Percentiles rank a stretch among this genome's conserved stretches.
Conservation (phyloP, 306 rosid species). For the Castanospermum australe region DNA sequence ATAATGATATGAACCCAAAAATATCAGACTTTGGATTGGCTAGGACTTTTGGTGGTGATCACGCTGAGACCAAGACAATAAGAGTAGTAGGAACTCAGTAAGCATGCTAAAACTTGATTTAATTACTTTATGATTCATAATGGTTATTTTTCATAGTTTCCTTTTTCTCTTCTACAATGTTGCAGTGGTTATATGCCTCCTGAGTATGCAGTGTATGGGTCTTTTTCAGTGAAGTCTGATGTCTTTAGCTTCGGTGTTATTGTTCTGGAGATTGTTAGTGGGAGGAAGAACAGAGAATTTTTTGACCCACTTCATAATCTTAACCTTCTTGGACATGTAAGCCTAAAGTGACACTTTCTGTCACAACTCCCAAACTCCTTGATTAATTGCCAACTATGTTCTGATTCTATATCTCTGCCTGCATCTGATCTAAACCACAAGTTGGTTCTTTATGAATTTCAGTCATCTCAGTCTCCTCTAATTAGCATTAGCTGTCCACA, state of each 20-base stretch:
- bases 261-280: constrained; percentile 48
- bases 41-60: constrained; percentile 46
- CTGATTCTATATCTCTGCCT: too few relatives aligned
- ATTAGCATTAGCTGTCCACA: too few relatives aligned
- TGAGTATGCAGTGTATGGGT: constrained; percentile 49
- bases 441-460: too few relatives aligned
- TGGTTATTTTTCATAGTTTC: neutral
- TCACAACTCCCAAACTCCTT: neutral
- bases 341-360: neutral
- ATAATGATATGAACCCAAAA: constrained; percentile 50
- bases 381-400: too few relatives aligned
- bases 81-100: constrained; percentile 60
- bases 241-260: constrained; percentile 55
- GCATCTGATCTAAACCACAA: too few relatives aligned
- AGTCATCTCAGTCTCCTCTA: too few relatives aligned
- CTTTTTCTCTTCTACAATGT: neutral
- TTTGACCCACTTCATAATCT: constrained; percentile 14
- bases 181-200: constrained; percentile 67
- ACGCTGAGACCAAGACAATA: constrained; percentile 43
- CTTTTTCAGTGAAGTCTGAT: constrained; percentile 46
- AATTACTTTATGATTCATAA: neutral
- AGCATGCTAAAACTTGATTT: constrained; percentile 6
- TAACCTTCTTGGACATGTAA: constrained; percentile 50
- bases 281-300: constrained; percentile 42
- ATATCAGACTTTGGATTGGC: constrained; percentile 60